Evolutionary conservation across 345 rosid species (phyloP).

Genomic region (Lepidium sativum): DNA sequence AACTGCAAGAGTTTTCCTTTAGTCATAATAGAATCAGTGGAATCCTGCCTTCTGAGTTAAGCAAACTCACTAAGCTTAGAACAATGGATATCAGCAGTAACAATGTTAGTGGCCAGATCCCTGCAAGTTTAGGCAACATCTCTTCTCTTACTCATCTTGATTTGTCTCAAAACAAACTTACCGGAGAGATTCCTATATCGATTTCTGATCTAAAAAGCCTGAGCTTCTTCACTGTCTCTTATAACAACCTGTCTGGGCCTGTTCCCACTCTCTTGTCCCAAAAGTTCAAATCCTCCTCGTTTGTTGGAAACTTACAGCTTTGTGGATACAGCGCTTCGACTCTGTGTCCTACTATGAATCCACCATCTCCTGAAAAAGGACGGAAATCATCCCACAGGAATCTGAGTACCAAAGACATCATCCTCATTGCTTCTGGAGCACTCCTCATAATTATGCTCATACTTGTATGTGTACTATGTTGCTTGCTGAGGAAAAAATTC

Average conservation of each 20-base stretch:
- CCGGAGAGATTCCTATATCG: constrained; percentile 66
- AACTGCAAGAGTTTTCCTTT: constrained; percentile 46
- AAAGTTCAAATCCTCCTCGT: constrained; percentile 67
- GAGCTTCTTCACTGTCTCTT: constrained; percentile 63
- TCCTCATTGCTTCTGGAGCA: constrained; percentile 71
- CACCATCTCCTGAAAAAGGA: constrained; percentile 24
- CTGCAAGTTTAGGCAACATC: constrained; percentile 43
- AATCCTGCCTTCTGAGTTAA: constrained; percentile 42
- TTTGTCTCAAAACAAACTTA: constrained; percentile 50
- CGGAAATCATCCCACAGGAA: constrained; percentile 29
- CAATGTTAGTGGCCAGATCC: constrained; percentile 51
- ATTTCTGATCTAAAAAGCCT: constrained; percentile 44
- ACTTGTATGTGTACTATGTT: constrained; percentile 51
- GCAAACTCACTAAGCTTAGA: constrained; percentile 46
- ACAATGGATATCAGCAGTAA: constrained; percentile 54
- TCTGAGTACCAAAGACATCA: constrained; percentile 58
- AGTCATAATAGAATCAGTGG: constrained; percentile 55
- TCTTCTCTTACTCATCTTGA: constrained; percentile 41
- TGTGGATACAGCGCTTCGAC: constrained; percentile 63
- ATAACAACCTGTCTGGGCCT: constrained; percentile 74
- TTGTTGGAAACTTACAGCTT: constrained; percentile 63
- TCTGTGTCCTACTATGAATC: constrained; percentile 39
- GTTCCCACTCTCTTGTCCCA: constrained; percentile 63
- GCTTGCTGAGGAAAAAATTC: constrained; percentile 56
- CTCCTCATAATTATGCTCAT: constrained; percentile 48